phyloP scores from a whole-genome alignment of 2,329 filamentous ascomycete species.

The Aotearoamyces nothofagi region DNA sequence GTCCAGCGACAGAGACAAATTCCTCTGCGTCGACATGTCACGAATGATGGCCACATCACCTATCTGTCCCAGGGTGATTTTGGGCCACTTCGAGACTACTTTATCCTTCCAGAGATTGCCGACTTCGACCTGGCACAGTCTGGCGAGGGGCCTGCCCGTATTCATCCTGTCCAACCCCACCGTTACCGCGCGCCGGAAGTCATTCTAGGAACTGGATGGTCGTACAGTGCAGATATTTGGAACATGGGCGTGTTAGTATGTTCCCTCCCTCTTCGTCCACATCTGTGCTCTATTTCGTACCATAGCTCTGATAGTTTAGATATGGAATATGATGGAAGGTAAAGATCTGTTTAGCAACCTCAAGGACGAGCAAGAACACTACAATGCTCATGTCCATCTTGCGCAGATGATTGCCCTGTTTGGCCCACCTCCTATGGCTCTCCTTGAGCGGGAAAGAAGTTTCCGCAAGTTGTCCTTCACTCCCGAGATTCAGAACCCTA shows the following conservation, averaged over 20 bases:
- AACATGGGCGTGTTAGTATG: slow-evolving; percentile 21
- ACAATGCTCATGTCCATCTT: slow-evolving; percentile 23
- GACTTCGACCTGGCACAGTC: slow-evolving; percentile 1
- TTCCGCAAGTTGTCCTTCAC: slow-evolving; percentile 20
- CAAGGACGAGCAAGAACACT: slow-evolving; percentile 9
- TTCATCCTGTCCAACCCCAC: slow-evolving; percentile 13
- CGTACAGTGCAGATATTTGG: slow-evolving; percentile 22
- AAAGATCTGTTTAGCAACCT: slow-evolving; percentile 4
- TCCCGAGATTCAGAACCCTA: slow-evolving; percentile 11
- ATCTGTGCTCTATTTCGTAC: too few relatives aligned
- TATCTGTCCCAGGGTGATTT: slow-evolving; percentile 2
- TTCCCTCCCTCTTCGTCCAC: too few relatives aligned
- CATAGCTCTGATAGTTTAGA: too few relatives aligned
- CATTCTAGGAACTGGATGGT: slow-evolving; percentile 22
- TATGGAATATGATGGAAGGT: slow-evolving; percentile 7
- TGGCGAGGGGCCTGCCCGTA: slow-evolving; percentile 4
- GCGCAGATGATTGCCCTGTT: slow-evolving; percentile 27
- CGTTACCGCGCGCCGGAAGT: slow-evolving; percentile 21
- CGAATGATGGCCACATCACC: background rate
- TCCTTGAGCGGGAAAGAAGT: slow-evolving; percentile 17
- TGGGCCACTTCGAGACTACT: background rate
- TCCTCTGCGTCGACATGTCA: slow-evolving; percentile 1
- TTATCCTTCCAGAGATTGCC: background rate
- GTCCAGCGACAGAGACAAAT: background rate
- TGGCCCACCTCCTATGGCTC: slow-evolving; percentile 21